These are phyloP conservation scores for Pyrenophora tritici-repentis DNA, from an alignment of 2,329 filamentous ascomycete species.

Conservation along the genomic window DNA sequence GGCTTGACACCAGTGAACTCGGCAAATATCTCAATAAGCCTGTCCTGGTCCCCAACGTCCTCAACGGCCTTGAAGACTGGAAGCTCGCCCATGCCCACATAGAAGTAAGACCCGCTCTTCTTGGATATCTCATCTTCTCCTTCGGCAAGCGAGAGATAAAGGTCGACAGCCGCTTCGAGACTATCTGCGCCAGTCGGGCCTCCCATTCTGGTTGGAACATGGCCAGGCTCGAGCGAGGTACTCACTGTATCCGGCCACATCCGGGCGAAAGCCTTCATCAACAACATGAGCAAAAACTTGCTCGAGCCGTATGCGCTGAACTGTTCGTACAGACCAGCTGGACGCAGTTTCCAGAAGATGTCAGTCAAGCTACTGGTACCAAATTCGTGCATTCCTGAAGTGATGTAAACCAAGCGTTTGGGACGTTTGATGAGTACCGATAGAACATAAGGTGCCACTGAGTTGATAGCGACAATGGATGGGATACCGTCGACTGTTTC, in stretches of 20 bases:
- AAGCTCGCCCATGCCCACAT: constrained; percentile 34
- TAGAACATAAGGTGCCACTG: constrained; percentile 62
- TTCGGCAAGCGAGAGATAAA: constrained; percentile 56
- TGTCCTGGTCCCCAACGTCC: constrained; percentile 52
- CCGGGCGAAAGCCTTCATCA: constrained; percentile 60
- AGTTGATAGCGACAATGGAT: constrained; percentile 61
- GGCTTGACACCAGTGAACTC: constrained; percentile 44
- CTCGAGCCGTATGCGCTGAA: constrained; percentile 57
- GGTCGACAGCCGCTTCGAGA: constrained; percentile 54
- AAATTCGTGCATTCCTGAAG: constrained; percentile 56
- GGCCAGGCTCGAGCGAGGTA: constrained; percentile 59
- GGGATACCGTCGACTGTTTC: constrained; percentile 56
- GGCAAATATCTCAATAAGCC: constrained; percentile 49
- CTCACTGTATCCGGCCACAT: constrained; percentile 53
- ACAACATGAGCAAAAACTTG: constrained; percentile 62
- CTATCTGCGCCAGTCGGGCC: constrained; percentile 55
- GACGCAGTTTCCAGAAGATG: constrained; percentile 47
- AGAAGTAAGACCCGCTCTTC: constrained; percentile 50
- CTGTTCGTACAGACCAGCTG: constrained; percentile 41
- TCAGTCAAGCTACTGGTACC: constrained; percentile 53
- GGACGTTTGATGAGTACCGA: constrained; percentile 57
- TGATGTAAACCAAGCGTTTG: constrained; percentile 59
- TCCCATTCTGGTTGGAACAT: constrained; percentile 62
- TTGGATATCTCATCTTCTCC: constrained; percentile 40
- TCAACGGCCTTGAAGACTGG: constrained; percentile 34